A percentile compares a stretch with the other conserved stretches of the same genome.
These are phyloP conservation scores for Pythium phragmiticola DNA, from an alignment of 352 stramenopile species.

Conservation along the genomic window DNA sequence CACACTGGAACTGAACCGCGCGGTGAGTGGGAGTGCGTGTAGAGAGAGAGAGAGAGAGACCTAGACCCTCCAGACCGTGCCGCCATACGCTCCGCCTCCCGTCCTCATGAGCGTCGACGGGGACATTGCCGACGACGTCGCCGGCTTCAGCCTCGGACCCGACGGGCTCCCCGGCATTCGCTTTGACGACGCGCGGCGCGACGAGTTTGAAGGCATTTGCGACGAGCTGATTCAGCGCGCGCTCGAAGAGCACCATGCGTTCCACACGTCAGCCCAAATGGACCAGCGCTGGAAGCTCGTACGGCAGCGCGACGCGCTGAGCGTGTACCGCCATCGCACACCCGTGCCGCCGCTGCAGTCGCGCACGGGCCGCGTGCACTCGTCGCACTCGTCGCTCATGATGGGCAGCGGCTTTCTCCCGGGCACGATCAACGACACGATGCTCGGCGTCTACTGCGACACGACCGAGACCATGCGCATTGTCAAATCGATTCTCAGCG, in stretches of 20 bases:
- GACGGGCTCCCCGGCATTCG: constrained; percentile 36
- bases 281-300: constrained; percentile 55
- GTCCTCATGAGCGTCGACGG: constrained; percentile 13
- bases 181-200: constrained; percentile 36
- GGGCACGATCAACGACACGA: constrained; percentile 54
- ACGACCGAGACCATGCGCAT: constrained; percentile 57
- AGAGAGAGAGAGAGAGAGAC: no score
- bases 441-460: constrained; percentile 48
- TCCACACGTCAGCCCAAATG: constrained; percentile 38
- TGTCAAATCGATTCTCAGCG: constrained; percentile 40
- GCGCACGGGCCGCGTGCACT: constrained; percentile 1
- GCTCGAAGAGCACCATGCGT: constrained; percentile 51
- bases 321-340: constrained; percentile 47
- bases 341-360: constrained; percentile 16
- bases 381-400: constrained; percentile 37
- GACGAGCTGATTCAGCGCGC: constrained; percentile 61
- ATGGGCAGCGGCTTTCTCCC: constrained; percentile 59
- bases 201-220: constrained; percentile 46
- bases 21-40: no score
- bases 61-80: no score
- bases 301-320: constrained; percentile 52
- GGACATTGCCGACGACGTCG: constrained; percentile 7
- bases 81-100: not conserved
- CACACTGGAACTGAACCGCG: no score
- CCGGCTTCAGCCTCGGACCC: constrained; percentile 24